A percentile compares a stretch with the other conserved stretches of the same genome.
phyloP scores from a whole-genome alignment of 1,284 basidiomycete genomes.

The Veloboletus limbatus region DNA sequence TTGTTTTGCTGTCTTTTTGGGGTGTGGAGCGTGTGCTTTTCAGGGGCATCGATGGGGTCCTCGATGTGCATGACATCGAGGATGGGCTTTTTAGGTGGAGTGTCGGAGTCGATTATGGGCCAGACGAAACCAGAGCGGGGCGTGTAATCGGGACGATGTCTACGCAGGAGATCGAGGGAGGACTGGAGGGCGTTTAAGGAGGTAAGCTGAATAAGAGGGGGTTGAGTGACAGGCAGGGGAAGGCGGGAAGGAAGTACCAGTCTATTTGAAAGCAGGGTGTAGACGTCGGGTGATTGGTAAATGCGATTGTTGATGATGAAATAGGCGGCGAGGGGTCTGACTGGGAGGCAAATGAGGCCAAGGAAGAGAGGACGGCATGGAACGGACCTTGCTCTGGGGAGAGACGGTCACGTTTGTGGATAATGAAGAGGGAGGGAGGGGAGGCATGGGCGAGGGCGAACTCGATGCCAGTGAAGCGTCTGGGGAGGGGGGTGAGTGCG shows the following conservation, averaged over 20 bases:
- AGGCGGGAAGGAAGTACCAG: conserved; percentile 43
- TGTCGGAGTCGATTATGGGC: conserved; percentile 64
- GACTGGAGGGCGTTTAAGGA: conserved; percentile 69
- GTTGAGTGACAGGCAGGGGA: conserved; percentile 4
- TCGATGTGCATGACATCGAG: conserved; percentile 28
- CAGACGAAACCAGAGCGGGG: conserved; percentile 78
- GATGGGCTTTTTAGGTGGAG: conserved; percentile 42
- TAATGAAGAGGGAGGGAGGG: conserved; percentile 77
- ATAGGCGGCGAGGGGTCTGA: conserved; percentile 72
- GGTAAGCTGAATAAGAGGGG: conserved; percentile 50
- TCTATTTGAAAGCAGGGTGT: conserved; percentile 78
- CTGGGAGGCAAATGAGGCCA: conserved; percentile 36
- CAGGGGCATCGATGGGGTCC: conserved; percentile 19
- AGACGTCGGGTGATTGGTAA: conserved; percentile 82
- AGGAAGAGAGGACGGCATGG: neutral
- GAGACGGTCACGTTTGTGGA: conserved; percentile 79
- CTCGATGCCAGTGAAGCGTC: conserved; percentile 80
- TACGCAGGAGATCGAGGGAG: conserved; percentile 66
- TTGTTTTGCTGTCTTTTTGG: conserved; percentile 64
- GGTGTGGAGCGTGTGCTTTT: conserved; percentile 31
- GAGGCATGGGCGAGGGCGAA: conserved; percentile 77
- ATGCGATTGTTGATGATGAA: conserved; percentile 85
- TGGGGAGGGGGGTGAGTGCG: conserved; percentile 30
- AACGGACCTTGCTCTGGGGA: conserved; percentile 75
- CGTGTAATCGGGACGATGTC: conserved; percentile 71